Evolutionary conservation across 1,139 yeast species (phyloP).

Genomic region (Pneumocystis canis): DNA sequence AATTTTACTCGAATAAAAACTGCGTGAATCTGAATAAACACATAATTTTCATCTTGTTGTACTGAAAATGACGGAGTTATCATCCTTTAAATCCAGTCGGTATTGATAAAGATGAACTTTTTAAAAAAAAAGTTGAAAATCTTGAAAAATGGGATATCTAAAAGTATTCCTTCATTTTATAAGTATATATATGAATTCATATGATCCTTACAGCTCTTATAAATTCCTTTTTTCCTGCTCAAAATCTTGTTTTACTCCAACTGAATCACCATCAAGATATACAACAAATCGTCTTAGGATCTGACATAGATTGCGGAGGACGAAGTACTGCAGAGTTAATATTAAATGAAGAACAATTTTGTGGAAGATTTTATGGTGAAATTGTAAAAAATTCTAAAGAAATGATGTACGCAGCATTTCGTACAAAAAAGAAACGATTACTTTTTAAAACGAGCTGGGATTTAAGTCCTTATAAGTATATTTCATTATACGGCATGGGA

Average conservation of each 20-base stretch:
- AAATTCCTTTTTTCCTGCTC: slow-evolving; percentile 10
- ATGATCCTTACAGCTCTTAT: too few relatives aligned
- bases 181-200: too few relatives aligned
- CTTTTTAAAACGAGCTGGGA: slow-evolving; percentile 33
- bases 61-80: slow-evolving; percentile 74
- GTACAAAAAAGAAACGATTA: slow-evolving; percentile 35
- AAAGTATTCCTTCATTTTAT: background rate
- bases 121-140: background rate
- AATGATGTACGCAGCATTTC: slow-evolving; percentile 69
- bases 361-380: slow-evolving; percentile 44
- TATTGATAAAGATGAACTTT: background rate
- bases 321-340: slow-evolving; percentile 51
- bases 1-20: slow-evolving; percentile 32
- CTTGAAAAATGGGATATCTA: background rate
- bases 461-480: slow-evolving; percentile 43
- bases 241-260: slow-evolving; percentile 32
- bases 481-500: slow-evolving; percentile 59
- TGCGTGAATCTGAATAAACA: slow-evolving; percentile 44
- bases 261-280: slow-evolving; percentile 38
- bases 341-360: slow-evolving; percentile 22
- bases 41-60: slow-evolving; percentile 58
- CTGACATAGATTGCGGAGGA: slow-evolving; percentile 68
- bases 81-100: slow-evolving; percentile 31
- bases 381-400: slow-evolving; percentile 45
- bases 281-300: slow-evolving; percentile 40